Evolutionary conservation across 768 basidiomycete genomes (phyloP), one percentile per base, ranked within the genome.

Genomic region (Rhizopogon vulgaris): DNA sequence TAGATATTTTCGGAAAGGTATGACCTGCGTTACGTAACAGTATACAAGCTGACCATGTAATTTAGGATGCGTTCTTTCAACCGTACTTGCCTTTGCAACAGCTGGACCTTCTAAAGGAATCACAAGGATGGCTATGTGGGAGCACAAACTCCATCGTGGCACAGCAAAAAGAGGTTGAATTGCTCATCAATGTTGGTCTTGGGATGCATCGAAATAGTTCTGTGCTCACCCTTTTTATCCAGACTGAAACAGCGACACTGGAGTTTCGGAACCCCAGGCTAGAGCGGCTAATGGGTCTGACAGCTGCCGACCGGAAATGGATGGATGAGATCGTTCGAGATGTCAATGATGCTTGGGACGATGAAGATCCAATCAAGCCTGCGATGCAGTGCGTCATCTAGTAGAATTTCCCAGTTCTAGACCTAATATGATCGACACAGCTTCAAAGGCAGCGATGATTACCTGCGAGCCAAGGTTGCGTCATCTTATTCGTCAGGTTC

Each of bases 51-150:
- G 52, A 36, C 51, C 37, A 49, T 49, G 24, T 2, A 32, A 48
- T 57, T 41, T 58, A 92, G 85, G 90, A 93, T 58, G 80, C 93
- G 4, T 94, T 98, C 72, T 99, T 99, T 72, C 96, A 99, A 66
- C 96, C 96, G 2, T 99, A 98, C 65, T 73, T 98, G 11, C 95
- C 96, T 0, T 69, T 99, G 2, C 96, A 99, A 67, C 94, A 99
- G 69, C 73, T 96, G 6, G 94, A 97, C 55, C 82, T 92, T 69
- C 69, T 96, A 28, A 84, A 79, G 60, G 82, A 85, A 28, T 87
- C 88, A 6, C 73, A 78, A 36, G 85, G 86, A 57, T 99, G 90
- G 87, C 76, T 99, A 18, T 92, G 90, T 60, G 90, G 90, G n/a
- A 91, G 90, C 57, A 98, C 95, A 4, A 99, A 99, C 65, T 81